Base-by-base conservation (phyloP, 164 flowering plant species). In the Buxus sempervirens region DNA sequence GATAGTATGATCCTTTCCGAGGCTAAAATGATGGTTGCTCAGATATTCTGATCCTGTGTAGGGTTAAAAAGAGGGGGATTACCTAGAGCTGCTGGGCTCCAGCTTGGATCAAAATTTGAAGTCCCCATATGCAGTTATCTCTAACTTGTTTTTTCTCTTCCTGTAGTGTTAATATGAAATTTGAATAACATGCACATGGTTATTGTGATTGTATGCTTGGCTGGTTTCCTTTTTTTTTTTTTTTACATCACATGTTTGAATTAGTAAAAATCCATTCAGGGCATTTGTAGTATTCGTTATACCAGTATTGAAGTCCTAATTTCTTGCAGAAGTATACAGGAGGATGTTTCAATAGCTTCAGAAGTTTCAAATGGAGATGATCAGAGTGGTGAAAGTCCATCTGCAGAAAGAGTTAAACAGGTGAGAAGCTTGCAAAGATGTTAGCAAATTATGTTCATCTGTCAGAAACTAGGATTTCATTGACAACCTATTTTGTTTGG, bases 281-380 rank as follows among this genome's bases (percentile, higher is more conserved):
- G 21, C 19, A 60, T 36, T 9, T 32, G 23, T 54, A 61, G 48
- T 57, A 36, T 15, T 56, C 23, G 22, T 24, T 5, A 24, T 27
- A 20, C 24, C 19, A 54, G 13, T 60, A 16, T 45, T 70, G 55
- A 60, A 10, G 27, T 54, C 27, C 38, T n/a, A 23, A 22, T 60
- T 49, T 63, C 24, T 62, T 79, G 71, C 83, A 91, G 98, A 79
- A 84, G 75, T 69, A 66, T 78, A 59, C 78, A 83, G 64, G 88
- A 86, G 69, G 88, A 86, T 81, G 79, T 53, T 65, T 73, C 86
- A 27, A 64, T 66, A 25, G 82, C 76, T 71, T 76, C 82, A 54
- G 91, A 82, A 58, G 77, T 68, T 64, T 76, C 85, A 68, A 79
- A 76, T 75, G 86, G 74, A 60, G 89, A 86, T 78, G 76, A 81